Conservation (phyloP, 192 early-diverging fungal species). For the Coemansia sp. region DNA sequence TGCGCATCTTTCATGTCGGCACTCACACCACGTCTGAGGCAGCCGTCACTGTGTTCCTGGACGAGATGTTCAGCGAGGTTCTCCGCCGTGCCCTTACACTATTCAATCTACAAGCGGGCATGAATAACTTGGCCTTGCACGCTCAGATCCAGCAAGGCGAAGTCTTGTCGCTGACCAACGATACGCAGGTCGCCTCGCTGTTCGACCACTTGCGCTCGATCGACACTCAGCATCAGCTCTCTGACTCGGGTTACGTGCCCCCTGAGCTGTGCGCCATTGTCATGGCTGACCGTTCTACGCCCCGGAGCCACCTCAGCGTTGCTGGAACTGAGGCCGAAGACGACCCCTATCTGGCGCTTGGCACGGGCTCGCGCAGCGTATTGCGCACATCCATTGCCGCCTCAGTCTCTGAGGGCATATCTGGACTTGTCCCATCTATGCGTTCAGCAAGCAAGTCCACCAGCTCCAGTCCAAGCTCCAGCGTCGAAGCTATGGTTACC, state of each 20-base stretch:
- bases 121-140: constrained; percentile 19
- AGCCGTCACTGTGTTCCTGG: constrained; percentile 23
- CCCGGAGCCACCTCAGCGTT: constrained; percentile 22
- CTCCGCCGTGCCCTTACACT: constrained; percentile 32
- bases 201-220: constrained; percentile 31
- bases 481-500: not conserved
- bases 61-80: constrained; percentile 44
- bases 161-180: constrained; percentile 23
- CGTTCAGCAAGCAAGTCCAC: not conserved
- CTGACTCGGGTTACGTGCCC: constrained; percentile 20
- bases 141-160: constrained; percentile 30
- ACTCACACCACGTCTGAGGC: constrained; percentile 28
- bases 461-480: constrained; percentile 1
- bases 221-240: not conserved
- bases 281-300: constrained; percentile 30
- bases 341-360: constrained; percentile 36
- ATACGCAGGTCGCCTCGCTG: constrained; percentile 20
- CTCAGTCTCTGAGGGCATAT: constrained; percentile 27
- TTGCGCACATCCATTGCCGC: constrained; percentile 48
- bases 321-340: constrained; percentile 21
- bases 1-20: constrained; percentile 28
- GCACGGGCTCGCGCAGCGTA: constrained; percentile 26
- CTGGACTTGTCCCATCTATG: constrained; percentile 9
- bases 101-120: constrained; percentile 21
- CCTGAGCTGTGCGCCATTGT: constrained; percentile 32